Percentiles rank a stretch among this genome's conserved stretches.
Evolutionary conservation across 2,329 filamentous ascomycete species (phyloP).

Genomic region (Aspergillus eucalypticola): DNA sequence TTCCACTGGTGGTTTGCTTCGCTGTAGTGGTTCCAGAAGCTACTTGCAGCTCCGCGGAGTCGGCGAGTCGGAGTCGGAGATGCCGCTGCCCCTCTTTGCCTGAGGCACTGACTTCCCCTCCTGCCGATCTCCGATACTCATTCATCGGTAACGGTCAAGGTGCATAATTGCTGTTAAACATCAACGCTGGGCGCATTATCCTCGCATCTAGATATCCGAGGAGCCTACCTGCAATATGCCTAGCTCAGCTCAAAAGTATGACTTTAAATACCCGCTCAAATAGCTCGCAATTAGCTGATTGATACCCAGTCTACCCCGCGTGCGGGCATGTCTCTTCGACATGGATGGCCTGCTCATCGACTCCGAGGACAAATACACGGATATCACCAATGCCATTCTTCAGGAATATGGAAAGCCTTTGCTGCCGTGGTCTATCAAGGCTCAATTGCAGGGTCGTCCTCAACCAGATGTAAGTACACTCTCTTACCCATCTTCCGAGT

Average conservation of each 20-base stretch:
- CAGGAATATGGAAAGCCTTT: slow-evolving; percentile 69
- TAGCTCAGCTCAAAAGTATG: slow-evolving; percentile 10
- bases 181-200: not conserved
- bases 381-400: slow-evolving; percentile 79
- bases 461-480: slow-evolving; percentile 50
- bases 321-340: slow-evolving; percentile 94
- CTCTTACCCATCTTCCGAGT: not conserved
- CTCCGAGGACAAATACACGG: slow-evolving; percentile 86
- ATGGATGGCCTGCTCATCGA: slow-evolving; percentile 97
- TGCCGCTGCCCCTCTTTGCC: not conserved
- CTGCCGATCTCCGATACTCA: slow-evolving; percentile 1
- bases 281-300: not conserved
- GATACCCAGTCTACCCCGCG: slow-evolving; percentile 65
- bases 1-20: too few species aligned
- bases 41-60: not conserved
- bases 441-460: slow-evolving; percentile 73
- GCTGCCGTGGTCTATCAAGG: slow-evolving; percentile 94
- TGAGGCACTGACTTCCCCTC: slow-evolving; percentile 1
- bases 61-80: slow-evolving; percentile 7
- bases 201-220: not conserved
- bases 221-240: slow-evolving; percentile 3
- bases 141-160: not conserved
- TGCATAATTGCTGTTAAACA: not conserved
- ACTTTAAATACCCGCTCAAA: not conserved
- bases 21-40: not conserved